Evolutionary conservation across 257 asterid species (phyloP), one percentile per base, ranked within the genome.

Genomic region (Nicotiana sylvestris): DNA sequence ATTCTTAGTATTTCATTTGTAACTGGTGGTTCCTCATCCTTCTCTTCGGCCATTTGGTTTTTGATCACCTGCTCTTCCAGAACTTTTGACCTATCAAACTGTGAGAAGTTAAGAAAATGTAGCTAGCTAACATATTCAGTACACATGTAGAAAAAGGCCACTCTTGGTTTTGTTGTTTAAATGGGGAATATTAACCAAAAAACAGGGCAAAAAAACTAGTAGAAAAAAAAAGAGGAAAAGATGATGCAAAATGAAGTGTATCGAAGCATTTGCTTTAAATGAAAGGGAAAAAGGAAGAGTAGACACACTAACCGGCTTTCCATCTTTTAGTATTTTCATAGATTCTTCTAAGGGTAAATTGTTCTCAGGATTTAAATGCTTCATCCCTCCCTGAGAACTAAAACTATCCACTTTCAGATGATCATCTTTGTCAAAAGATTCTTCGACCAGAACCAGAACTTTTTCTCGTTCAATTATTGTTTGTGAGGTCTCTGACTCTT

Each of bases 261-360:
- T 10, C 53, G 66, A 35, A 61, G 78, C 39, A 70, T 61, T 64
- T 64, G 25, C 66, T 76, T 32, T 56, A 76, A 83, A 77, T 32
- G 78, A 72, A 81, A 66, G 67, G 76, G 82, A 37, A 66, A 77
- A 67, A 77, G 69, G 58, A 77, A 49, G 81, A 70, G 49, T 60
- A 32, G 35, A 68, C 61, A 85, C 51, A 86, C 99, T 92, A 88
- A 95, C 99, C 84, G 83, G 87, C 82, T 91, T 89, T 78, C 84
- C 88, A 81, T 83, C 85, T 84, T 87, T 83, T 43, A 85, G 89
- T 74, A 84, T 78, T 87, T 83, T 83, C 62, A 81, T 81, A 80
- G 66, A 83, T 84, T 70, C 84, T 82, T 84, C 78, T 51, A 56
- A 56, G 46, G 81, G 83, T 30, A 72, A 9, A 81, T 78, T 70